Evolutionary conservation across 306 rosid species (phyloP).

Genomic region (Pyrus pyrifolia): DNA sequence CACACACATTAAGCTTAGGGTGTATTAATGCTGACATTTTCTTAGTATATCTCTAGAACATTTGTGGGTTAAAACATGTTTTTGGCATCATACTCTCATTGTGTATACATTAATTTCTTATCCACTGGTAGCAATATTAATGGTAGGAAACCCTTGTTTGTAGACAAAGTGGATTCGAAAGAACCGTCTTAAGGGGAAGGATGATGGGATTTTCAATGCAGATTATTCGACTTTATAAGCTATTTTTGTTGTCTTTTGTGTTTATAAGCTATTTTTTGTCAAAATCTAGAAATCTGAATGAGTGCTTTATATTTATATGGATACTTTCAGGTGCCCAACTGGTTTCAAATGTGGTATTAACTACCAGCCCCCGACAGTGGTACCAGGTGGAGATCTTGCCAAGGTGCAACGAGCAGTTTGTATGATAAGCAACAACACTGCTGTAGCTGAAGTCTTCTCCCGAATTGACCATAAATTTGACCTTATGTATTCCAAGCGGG

Average conservation of each 20-base stretch:
- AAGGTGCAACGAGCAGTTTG: constrained; percentile 62
- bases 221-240: not conserved
- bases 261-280: too few relatives aligned
- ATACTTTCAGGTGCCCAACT: constrained; percentile 60
- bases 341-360: constrained; percentile 86
- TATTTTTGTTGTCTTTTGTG: not conserved
- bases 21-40: not conserved
- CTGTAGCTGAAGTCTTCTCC: constrained; percentile 59
- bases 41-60: not conserved
- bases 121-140: not conserved
- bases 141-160: not conserved
- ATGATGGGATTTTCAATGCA: not conserved
- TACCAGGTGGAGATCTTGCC: constrained; percentile 82
- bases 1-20: not conserved
- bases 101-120: not conserved
- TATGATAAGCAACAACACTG: constrained; percentile 75
- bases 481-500: constrained; percentile 65
- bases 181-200: not conserved
- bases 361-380: constrained; percentile 65
- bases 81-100: not conserved
- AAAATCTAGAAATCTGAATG: too few relatives aligned
- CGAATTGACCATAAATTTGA: constrained; percentile 69
- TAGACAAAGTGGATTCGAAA: not conserved
- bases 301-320: not conserved
- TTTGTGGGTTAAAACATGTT: not conserved